Percentiles rank a stretch among this genome's conserved stretches.
phyloP scores from a whole-genome alignment of 345 rosid genomes.

The Linum usitatissimum region DNA sequence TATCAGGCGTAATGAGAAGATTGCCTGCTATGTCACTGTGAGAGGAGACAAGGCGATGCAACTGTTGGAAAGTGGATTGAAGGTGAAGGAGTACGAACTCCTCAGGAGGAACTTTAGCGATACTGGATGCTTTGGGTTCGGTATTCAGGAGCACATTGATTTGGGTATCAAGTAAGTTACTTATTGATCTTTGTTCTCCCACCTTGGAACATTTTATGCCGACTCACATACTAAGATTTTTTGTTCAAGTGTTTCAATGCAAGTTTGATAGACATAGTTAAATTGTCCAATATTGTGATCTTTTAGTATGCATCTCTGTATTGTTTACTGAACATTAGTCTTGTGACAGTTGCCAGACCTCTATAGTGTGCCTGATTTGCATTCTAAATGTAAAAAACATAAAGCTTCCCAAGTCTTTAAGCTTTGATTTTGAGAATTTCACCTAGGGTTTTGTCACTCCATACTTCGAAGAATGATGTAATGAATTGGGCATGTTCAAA shows the following conservation, averaged over 20 bases:
- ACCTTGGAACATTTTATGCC: background rate
- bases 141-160: constrained; percentile 98
- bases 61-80: constrained; percentile 88
- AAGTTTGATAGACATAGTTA: too few relatives aligned
- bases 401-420: too few relatives aligned
- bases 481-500: background rate
- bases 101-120: constrained; percentile 93
- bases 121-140: constrained; percentile 93
- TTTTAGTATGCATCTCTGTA: too few relatives aligned
- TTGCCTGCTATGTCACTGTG: constrained; percentile 92
- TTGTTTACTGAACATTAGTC: too few relatives aligned
- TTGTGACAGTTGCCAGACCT: too few relatives aligned
- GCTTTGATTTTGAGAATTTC: too few relatives aligned
- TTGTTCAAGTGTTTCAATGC: too few relatives aligned
- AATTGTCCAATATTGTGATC: too few relatives aligned
- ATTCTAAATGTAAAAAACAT: too few relatives aligned
- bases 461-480: background rate
- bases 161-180: constrained; percentile 77
- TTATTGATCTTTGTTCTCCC: background rate
- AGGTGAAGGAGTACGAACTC: constrained; percentile 96
- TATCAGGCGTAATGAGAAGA: constrained; percentile 91
- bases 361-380: too few relatives aligned
- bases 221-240: background rate
- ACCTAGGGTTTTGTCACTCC: too few relatives aligned
- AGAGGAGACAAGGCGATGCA: constrained; percentile 99